These are phyloP conservation scores for Aspergillus wentii DNA, from an alignment of 495 filamentous ascomycete genomes.

Conservation along the genomic window DNA sequence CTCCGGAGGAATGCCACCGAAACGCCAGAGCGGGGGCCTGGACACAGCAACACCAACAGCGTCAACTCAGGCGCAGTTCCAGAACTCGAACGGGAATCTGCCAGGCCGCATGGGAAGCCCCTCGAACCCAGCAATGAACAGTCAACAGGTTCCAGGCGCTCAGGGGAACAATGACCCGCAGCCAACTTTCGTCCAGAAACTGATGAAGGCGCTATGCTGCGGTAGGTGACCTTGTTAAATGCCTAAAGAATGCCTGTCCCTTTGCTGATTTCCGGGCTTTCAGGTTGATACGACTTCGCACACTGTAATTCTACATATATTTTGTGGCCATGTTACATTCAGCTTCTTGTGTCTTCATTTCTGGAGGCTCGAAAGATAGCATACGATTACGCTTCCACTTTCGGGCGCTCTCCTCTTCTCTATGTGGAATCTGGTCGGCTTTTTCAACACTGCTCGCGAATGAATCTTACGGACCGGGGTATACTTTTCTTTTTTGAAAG, in stretches of 20 bases:
- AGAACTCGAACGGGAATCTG: slow-evolving; percentile 82
- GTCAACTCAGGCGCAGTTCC: slow-evolving; percentile 86
- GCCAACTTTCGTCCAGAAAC: slow-evolving; percentile 54
- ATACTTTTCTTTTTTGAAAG: slow-evolving; percentile 20
- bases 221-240: slow-evolving; percentile 47
- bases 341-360: slow-evolving; percentile 26
- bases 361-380: slow-evolving; percentile 18
- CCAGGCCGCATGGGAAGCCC: slow-evolving; percentile 58
- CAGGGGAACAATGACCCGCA: slow-evolving; percentile 43
- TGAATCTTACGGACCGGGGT: slow-evolving; percentile 14
- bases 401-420: too few species aligned
- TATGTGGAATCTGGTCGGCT: slow-evolving; percentile 13
- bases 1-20: slow-evolving; percentile 60
- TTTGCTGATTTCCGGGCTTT: slow-evolving; percentile 26
- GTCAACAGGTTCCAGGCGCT: slow-evolving; percentile 36
- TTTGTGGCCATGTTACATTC: slow-evolving; percentile 17
- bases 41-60: slow-evolving; percentile 74
- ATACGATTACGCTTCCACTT: slow-evolving; percentile 17
- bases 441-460: slow-evolving; percentile 16
- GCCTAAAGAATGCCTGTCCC: slow-evolving; percentile 8
- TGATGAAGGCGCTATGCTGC: slow-evolving; percentile 81
- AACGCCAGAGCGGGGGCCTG: slow-evolving; percentile 72
- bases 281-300: slow-evolving; percentile 25
- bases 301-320: slow-evolving; percentile 23
- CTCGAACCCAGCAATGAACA: slow-evolving; percentile 50